A percentile compares a stretch with the other conserved stretches of the same genome.
phyloP scores from a whole-genome alignment of 352 stramenopile genomes.

The Globisporangium uncinulatum region DNA sequence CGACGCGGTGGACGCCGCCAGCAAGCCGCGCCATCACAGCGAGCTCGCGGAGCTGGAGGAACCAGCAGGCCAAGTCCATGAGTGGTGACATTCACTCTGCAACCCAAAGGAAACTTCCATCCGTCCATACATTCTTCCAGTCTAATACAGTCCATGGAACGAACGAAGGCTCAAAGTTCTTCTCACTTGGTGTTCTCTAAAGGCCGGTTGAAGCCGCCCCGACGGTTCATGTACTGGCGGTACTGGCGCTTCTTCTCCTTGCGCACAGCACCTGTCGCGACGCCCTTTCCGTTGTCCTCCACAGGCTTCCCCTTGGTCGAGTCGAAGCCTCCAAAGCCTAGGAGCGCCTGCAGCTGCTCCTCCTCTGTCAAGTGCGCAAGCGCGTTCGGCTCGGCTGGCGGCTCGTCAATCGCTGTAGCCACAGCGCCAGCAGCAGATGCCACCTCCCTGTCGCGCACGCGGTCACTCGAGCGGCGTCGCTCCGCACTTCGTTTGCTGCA shows the following conservation, averaged over 20 bases:
- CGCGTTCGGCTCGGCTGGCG: neutral
- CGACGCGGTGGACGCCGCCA: slow-evolving; percentile 53
- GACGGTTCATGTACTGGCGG: slow-evolving; percentile 97
- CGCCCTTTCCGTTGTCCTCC: slow-evolving; percentile 86
- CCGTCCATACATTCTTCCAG: no score
- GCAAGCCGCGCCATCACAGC: slow-evolving; percentile 4
- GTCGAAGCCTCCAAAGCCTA: slow-evolving; percentile 90
- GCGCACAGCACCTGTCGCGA: slow-evolving; percentile 71
- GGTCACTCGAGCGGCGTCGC: no score
- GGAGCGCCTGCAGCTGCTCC: slow-evolving; percentile 78
- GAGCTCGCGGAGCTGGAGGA: no score
- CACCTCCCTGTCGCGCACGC: neutral
- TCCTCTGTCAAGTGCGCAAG: slow-evolving; percentile 49
- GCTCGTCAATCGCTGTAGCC: neutral
- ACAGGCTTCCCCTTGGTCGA: slow-evolving; percentile 92
- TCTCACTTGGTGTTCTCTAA: slow-evolving; percentile 69
- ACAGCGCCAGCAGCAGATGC: neutral
- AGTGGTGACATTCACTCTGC: no score
- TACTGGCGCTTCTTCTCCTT: slow-evolving; percentile 94
- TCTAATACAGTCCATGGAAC: no score
- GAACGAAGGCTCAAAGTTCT: no score
- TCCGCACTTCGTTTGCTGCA: no score
- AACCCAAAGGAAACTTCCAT: no score
- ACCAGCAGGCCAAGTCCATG: no score
- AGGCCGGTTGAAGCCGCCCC: slow-evolving; percentile 92